A percentile compares a stretch with the other conserved stretches of the same genome.
Conservation (phyloP, 2,329 filamentous ascomycete species). For the Sclerotiophoma versabilis region DNA sequence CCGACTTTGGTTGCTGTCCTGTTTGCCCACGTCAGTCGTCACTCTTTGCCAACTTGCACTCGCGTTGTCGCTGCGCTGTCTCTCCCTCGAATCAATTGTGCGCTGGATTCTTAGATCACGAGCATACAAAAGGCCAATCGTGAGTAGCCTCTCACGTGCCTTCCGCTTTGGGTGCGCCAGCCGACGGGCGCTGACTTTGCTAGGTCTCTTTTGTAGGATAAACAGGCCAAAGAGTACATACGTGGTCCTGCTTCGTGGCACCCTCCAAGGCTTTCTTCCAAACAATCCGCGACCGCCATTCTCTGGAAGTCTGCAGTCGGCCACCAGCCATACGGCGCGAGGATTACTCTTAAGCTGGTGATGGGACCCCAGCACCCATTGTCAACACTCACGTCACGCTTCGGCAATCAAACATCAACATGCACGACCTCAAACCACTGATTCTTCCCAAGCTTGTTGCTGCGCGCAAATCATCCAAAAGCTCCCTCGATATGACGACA, state of each 20-base stretch:
- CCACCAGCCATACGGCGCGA: constrained; percentile 24
- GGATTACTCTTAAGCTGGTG: constrained; percentile 41
- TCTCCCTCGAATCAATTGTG: constrained; percentile 12
- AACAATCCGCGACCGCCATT: constrained; percentile 42
- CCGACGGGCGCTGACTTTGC: constrained; percentile 36
- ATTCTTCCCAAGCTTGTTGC: constrained; percentile 50
- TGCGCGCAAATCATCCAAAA: constrained; percentile 46
- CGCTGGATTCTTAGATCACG: constrained; percentile 6
- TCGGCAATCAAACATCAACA: constrained; percentile 32
- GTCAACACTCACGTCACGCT: constrained; percentile 39
- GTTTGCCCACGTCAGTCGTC: constrained; percentile 34
- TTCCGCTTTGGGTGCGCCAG: constrained; percentile 34
- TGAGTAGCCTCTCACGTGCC: constrained; percentile 44
- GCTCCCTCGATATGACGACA: constrained; percentile 42
- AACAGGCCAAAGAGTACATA: constrained; percentile 42
- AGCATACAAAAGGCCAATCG: constrained; percentile 11
- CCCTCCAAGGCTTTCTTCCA: constrained; percentile 37
- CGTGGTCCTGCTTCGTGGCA: constrained; percentile 52
- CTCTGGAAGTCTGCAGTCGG: constrained; percentile 29
- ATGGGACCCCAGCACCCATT: constrained; percentile 46
- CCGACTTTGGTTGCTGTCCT: constrained; percentile 24
- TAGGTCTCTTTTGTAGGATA: constrained; percentile 30
- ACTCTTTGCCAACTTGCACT: constrained; percentile 22
- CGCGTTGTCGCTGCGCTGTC: constrained; percentile 26
- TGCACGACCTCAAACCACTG: constrained; percentile 51